Percentiles rank a stretch among this genome's conserved stretches.
Conservation (phyloP, 345 rosid species). For the Odontarrhena argentea region DNA sequence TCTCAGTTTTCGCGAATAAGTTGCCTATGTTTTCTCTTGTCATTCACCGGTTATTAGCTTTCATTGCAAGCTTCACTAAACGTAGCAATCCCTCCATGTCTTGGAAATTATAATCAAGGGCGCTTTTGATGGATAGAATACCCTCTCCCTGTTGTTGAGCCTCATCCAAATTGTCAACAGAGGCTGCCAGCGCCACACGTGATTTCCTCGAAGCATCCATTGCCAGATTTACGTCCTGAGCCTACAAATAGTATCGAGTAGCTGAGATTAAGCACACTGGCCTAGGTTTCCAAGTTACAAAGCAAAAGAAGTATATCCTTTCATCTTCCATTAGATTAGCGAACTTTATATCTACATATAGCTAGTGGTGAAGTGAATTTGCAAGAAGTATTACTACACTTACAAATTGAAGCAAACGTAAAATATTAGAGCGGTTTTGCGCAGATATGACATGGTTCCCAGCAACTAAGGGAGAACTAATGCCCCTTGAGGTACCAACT, state of each 20-base stretch:
- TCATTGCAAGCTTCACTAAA: conserved; percentile 81
- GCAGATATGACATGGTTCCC: conserved; percentile 72
- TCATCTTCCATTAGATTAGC: conserved; percentile 12
- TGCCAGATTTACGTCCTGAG: conserved; percentile 76
- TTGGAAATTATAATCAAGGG: conserved; percentile 95
- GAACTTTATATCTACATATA: conserved; percentile 18
- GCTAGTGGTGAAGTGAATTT: conserved; percentile 21
- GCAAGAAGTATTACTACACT: conserved; percentile 46
- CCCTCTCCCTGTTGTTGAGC: conserved; percentile 56
- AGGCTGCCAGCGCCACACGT: conserved; percentile 64
- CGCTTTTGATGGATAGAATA: conserved; percentile 64
- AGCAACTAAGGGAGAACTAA: conserved; percentile 73
- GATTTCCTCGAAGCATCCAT: conserved; percentile 99
- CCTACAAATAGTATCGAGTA: conserved; percentile 52
- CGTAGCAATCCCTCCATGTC: conserved; percentile 80
- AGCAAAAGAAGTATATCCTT: neutral
- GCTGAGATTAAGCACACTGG: conserved; percentile 25
- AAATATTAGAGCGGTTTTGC: conserved; percentile 58
- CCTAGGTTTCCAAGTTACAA: conserved; percentile 12
- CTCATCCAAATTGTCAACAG: conserved; percentile 54
- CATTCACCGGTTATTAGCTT: conserved; percentile 64
- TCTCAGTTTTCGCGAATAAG: conserved; percentile 29
- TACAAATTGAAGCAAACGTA: conserved; percentile 77
- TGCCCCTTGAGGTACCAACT: conserved; percentile 62
- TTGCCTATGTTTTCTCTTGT: conserved; percentile 14